These are phyloP conservation scores for Ziziphus jujuba DNA, from an alignment of 306 rosid species.

Conservation along the genomic window DNA sequence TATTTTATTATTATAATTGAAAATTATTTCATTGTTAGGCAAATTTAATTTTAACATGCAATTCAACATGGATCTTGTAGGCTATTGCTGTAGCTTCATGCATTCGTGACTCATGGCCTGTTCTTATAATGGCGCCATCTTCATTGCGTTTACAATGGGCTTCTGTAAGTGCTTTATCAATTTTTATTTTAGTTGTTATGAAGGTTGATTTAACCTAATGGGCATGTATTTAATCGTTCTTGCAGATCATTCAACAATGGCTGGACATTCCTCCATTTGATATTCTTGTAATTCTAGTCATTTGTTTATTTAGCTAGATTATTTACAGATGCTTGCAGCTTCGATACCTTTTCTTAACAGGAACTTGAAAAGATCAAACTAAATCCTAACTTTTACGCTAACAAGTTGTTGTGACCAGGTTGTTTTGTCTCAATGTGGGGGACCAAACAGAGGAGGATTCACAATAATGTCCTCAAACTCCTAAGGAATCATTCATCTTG, in stretches of 20 bases:
- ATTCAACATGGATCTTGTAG: constrained; percentile 45
- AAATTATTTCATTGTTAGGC: not conserved
- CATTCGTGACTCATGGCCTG: constrained; percentile 90
- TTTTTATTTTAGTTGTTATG: constrained; percentile 22
- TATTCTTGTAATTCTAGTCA: constrained; percentile 52
- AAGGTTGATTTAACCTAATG: constrained; percentile 13
- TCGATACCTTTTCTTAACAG: constrained; percentile 12
- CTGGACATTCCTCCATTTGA: constrained; percentile 80
- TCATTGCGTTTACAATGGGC: constrained; percentile 96
- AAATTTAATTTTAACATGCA: not conserved
- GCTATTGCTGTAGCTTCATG: constrained; percentile 94
- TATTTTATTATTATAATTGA: not conserved
- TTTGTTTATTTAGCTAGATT: not conserved
- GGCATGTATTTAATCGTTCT: constrained; percentile 33
- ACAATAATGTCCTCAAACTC: constrained; percentile 63
- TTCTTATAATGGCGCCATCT: constrained; percentile 85
- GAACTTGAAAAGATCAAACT: constrained; percentile 11
- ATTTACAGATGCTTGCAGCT: constrained; percentile 3
- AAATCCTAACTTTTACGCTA: constrained; percentile 3
- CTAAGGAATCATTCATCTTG: constrained; percentile 61
- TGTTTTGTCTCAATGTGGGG: constrained; percentile 79
- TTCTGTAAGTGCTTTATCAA: constrained; percentile 52
- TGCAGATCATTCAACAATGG: constrained; percentile 97
- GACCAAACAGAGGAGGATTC: constrained; percentile 84
- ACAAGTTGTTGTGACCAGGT: constrained; percentile 43